Conservation (phyloP, 202 grass and related monocot species). For the Saccharum hybrid region DNA sequence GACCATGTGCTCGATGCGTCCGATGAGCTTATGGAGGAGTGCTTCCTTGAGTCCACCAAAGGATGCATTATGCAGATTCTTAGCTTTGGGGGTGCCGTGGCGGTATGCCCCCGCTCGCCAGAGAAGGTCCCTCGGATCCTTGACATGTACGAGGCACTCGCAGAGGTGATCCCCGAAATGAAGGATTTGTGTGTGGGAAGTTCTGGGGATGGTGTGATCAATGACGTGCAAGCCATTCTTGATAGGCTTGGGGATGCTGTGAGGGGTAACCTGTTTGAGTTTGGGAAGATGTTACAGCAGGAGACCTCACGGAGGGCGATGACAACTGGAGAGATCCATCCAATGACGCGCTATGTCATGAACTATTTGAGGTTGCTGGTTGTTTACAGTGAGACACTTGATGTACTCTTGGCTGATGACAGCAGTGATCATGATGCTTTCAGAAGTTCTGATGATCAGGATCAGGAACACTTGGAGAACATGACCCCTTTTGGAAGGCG, state of each 20-base stretch:
- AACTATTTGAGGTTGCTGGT: conserved; percentile 87
- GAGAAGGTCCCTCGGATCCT: conserved; percentile 90
- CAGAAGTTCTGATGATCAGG: conserved; percentile 42
- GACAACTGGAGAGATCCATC: conserved; percentile 82
- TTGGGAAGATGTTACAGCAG: conserved; percentile 76
- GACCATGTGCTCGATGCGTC: conserved; percentile 68
- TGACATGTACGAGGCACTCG: conserved; percentile 89
- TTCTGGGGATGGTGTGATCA: conserved; percentile 67
- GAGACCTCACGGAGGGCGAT: conserved; percentile 80
- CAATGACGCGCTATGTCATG: conserved; percentile 93
- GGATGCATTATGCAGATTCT: conserved; percentile 90
- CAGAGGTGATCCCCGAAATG: conserved; percentile 78
- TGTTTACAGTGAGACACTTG: conserved; percentile 76
- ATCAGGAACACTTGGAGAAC: conserved; percentile 60
- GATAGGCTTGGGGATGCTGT: conserved; percentile 84
- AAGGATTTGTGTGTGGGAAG: conserved; percentile 63
- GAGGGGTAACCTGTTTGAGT: conserved; percentile 79
- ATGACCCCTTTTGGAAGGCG: conserved; percentile 72
- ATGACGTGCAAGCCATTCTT: conserved; percentile 68
- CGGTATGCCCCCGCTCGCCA: conserved; percentile 73
- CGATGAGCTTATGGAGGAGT: conserved; percentile 75
- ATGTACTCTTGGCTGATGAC: conserved; percentile 63
- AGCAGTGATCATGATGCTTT: conserved; percentile 28
- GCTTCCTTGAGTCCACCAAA: conserved; percentile 82
- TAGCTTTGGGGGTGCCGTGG: conserved; percentile 86